Evolutionary conservation across 2,329 filamentous ascomycete species (phyloP).

Genomic region (Didymosphaeria variabile): DNA sequence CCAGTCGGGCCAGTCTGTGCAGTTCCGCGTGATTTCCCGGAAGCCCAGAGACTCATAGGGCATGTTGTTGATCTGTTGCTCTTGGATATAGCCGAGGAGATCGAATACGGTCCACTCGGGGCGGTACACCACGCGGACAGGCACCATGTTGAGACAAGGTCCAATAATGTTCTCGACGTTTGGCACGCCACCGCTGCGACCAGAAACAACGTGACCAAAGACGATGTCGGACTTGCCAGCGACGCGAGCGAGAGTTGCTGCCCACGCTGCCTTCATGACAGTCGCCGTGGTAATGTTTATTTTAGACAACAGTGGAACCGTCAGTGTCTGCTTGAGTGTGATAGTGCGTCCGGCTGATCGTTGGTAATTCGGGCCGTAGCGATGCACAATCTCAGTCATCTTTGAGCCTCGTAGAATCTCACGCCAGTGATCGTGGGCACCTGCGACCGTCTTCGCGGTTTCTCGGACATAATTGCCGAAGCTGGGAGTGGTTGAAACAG

Average conservation of each 20-base stretch:
- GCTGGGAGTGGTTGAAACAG: slow-evolving; percentile 41
- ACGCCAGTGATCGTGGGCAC: slow-evolving; percentile 44
- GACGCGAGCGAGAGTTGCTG: slow-evolving; percentile 50
- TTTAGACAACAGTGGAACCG: slow-evolving; percentile 30
- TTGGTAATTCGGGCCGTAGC: slow-evolving; percentile 44
- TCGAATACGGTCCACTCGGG: slow-evolving; percentile 47
- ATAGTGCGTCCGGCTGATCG: slow-evolving; percentile 41
- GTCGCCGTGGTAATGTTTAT: slow-evolving; percentile 53
- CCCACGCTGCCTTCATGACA: slow-evolving; percentile 59
- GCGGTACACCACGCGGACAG: slow-evolving; percentile 51
- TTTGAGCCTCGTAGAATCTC: slow-evolving; percentile 42
- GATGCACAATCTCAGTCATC: slow-evolving; percentile 47
- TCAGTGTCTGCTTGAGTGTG: slow-evolving; percentile 37
- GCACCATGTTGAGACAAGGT: slow-evolving; percentile 55
- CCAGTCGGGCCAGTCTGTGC: slow-evolving; percentile 49
- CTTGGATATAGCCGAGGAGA: slow-evolving; percentile 53
- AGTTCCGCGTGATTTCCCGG: slow-evolving; percentile 44
- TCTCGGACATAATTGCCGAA: slow-evolving; percentile 44
- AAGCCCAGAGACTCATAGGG: slow-evolving; percentile 47
- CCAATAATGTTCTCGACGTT: slow-evolving; percentile 53
- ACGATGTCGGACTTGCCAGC: slow-evolving; percentile 52
- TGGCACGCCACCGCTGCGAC: slow-evolving; percentile 49
- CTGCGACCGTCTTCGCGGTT: slow-evolving; percentile 37
- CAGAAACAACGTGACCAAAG: slow-evolving; percentile 54
- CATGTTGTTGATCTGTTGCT: slow-evolving; percentile 55